Base-by-base conservation (phyloP, 805 yeast species). In the Starmerella floricola region DNA sequence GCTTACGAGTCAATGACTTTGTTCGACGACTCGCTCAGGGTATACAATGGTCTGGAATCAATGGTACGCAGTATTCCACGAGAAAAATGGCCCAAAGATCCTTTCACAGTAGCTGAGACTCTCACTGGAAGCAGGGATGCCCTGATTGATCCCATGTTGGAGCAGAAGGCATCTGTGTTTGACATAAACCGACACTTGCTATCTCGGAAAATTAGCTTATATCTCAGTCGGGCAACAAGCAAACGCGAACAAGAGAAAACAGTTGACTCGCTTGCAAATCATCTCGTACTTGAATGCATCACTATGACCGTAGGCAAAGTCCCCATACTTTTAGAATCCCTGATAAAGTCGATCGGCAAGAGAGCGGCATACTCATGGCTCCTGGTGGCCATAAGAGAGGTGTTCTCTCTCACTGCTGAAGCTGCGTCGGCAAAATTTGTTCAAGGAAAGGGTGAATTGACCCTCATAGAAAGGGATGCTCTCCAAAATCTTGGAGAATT, bases 11-110 rank as follows among this genome's bases (percentile, higher is more conserved):
- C 71, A 35, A 65, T 83, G 62, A 68, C 69, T 20, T 67, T 80
- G 19, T 59, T 65, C 20, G 79, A 78, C 21, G 87, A 81, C 40
- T 69, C 88, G 0, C 55, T 78, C 28, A 60, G 56, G 3, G 67
- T 71, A 18, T 78, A 74, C 48, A 69, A 71, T 26, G 64, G 62
- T 23, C 51, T 81, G 5, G 64, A 66, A 15, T 44, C 51, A 1
- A 48, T 59, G 6, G 63, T 46, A 8, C n/a, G 19, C 34, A 31
- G 12, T 6, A 19, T 30, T 15, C 16, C 34, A 2, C 20, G 64
- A 24, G 51, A 56, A 24, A 38, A 39, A 8, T 49, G 55, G 40
- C 42, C 48, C 30, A 18, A 41, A 4, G 38, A 42, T 5, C 37
- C 45, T 4, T 42, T 46, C 18, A 19, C 34, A 16, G 26, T 13